These are phyloP conservation scores for Alisma plantagoaquatica DNA, from an alignment of 106 monocot genomes.

Conservation along the genomic window DNA sequence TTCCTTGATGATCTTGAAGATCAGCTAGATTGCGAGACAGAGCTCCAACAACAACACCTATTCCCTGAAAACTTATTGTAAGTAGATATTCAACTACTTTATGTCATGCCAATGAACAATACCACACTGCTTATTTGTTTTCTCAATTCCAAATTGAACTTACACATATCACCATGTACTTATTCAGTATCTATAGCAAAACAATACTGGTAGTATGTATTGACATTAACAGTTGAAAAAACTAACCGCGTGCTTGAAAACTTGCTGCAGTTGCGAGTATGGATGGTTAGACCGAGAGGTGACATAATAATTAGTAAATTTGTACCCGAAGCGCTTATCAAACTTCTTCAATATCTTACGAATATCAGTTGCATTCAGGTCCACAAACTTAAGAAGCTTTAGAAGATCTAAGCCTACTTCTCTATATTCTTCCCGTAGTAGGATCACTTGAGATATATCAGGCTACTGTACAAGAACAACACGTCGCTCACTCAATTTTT, in stretches of 20 bases:
- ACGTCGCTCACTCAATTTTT: conserved; percentile 48
- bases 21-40: conserved; percentile 73
- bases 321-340: conserved; percentile 82
- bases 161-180: too few species aligned
- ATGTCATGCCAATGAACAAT: not conserved
- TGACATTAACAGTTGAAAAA: not conserved
- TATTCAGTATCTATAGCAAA: too few species aligned
- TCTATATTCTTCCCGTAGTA: conserved; percentile 65
- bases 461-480: conserved; percentile 43
- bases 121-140: not conserved
- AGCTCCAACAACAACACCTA: conserved; percentile 86
- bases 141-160: too few species aligned
- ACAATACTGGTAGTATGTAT: too few species aligned
- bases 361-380: conserved; percentile 84
- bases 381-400: conserved; percentile 81
- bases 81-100: not conserved
- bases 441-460: conserved; percentile 44
- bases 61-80: conserved; percentile 27
- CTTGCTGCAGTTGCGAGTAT: conserved; percentile 92
- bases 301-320: conserved; percentile 79
- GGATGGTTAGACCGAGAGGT: conserved; percentile 82
- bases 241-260: conserved; percentile 92
- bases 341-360: conserved; percentile 98
- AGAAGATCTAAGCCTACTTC: conserved; percentile 68
- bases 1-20: conserved; percentile 70